Evolutionary conservation across 495 filamentous ascomycete genomes (phyloP), one percentile per base, ranked within the genome.

Genomic region (Podospora didyma): DNA sequence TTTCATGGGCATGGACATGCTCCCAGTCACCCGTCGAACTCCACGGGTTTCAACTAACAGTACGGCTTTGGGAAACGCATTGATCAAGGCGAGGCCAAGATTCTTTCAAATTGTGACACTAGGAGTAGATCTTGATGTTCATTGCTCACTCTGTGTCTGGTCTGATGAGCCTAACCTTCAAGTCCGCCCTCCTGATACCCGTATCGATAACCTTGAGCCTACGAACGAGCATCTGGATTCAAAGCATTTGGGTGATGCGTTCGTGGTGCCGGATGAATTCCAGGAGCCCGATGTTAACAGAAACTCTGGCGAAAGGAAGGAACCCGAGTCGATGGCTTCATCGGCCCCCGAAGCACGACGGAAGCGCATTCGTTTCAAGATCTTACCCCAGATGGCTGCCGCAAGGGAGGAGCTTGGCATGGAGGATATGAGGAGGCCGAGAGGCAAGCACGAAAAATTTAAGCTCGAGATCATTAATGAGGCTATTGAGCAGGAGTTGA

Each of bases 21-120:
- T 68, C 19, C 65, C 63, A 5, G 64, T 62, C 6, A 21, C 19
- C 59, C 24, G 61, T 57, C 19, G 7, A 21, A 37, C 19, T 53
- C 9, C 45, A 50, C 20, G 23, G 46, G 17, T 22, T 20, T 1
- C 37, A 42, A 28, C 37, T 11, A 4, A n/a, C 3, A 22, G 24
- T 21, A 26, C 34, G 12, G 47, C 34, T 16, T 14, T 1, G 39
- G 5, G 12, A 20, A 54, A 35, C 35, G 42, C 35, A 11, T 31
- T 65, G 34, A 49, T 57, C 7, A 50, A 46, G 12, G 52, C 52
- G 17, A 48, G 58, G 34, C 45, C 59, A 52, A 57, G 57, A 20
- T 70, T 67, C 49, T 70, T 70, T 23, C 68, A 72, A 50, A 17
- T 70, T 16, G 26, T 72, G 34, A 62, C 57, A 5, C 50, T 72